Evolutionary conservation across 2,329 filamentous ascomycete genomes (phyloP).

Genomic region (Bipolaris zeicola): DNA sequence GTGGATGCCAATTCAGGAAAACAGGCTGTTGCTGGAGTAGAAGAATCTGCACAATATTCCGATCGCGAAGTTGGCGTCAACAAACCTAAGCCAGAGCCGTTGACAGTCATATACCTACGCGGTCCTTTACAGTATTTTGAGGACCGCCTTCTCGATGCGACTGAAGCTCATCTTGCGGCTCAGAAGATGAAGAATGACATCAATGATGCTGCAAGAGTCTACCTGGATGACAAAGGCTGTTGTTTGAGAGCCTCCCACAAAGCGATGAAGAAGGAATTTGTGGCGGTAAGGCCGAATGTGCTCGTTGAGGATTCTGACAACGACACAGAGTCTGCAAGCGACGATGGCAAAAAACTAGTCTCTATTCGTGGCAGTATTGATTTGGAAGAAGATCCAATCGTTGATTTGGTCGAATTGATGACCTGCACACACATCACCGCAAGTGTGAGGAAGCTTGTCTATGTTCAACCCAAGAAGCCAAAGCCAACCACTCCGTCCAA

Average conservation of each 20-base stretch:
- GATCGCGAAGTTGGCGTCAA: slow-evolving; percentile 9
- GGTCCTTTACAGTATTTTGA: slow-evolving; percentile 33
- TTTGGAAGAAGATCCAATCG: slow-evolving; percentile 27
- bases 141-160: slow-evolving; percentile 27
- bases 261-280: slow-evolving; percentile 16
- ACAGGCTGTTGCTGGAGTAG: not conserved
- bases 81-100: not conserved
- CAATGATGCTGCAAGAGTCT: slow-evolving; percentile 13
- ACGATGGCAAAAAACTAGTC: slow-evolving; percentile 17
- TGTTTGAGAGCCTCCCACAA: slow-evolving; percentile 18
- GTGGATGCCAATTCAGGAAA: slow-evolving; percentile 10
- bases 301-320: not conserved
- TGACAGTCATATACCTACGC: slow-evolving; percentile 5
- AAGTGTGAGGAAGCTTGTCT: slow-evolving; percentile 29
- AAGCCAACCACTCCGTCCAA: not conserved
- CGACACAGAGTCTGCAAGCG: slow-evolving; percentile 1
- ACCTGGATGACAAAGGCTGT: slow-evolving; percentile 15
- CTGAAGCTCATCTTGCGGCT: slow-evolving; percentile 16
- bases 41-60: slow-evolving; percentile 6
- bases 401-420: slow-evolving; percentile 20
- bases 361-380: slow-evolving; percentile 26
- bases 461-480: slow-evolving; percentile 24
- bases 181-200: not conserved
- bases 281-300: not conserved
- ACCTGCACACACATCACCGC: slow-evolving; percentile 18